These are phyloP conservation scores for Peterozyma xylosa DNA, from an alignment of 805 yeast species.

Conservation along the genomic window DNA sequence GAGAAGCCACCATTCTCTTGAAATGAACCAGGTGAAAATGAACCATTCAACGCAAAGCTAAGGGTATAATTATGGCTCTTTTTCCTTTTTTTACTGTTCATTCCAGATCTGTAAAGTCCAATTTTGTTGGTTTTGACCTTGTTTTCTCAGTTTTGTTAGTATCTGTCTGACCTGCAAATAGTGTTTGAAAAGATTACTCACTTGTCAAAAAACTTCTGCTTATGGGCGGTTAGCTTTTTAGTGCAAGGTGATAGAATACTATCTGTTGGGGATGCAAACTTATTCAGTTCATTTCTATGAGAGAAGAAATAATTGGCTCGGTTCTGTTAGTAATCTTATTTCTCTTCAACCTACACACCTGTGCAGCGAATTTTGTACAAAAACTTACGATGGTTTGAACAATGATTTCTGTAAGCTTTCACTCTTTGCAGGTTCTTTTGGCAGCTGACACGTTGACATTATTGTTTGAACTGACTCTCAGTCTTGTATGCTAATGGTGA, in stretches of 20 bases:
- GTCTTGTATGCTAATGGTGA: too few species aligned
- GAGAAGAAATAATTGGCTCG: background rate
- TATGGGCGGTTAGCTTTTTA: constrained; percentile 44
- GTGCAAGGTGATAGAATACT: constrained; percentile 51
- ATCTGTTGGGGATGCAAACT: constrained; percentile 50
- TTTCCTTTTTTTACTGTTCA: background rate
- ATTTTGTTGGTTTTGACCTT: constrained; percentile 16
- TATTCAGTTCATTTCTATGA: constrained; percentile 1
- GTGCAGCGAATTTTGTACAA: too few species aligned
- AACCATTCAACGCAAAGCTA: too few species aligned
- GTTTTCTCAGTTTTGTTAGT: constrained; percentile 7
- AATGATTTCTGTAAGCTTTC: constrained; percentile 3
- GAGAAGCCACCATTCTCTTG: too few species aligned
- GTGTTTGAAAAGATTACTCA: constrained; percentile 13
- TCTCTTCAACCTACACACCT: background rate
- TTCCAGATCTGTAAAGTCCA: constrained; percentile 14
- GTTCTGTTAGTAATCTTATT: background rate
- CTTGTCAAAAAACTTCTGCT: constrained; percentile 28
- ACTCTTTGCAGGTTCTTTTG: background rate
- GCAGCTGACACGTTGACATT: too few species aligned
- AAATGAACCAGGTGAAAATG: too few species aligned
- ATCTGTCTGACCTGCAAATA: background rate
- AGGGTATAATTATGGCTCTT: background rate
- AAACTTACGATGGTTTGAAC: background rate
- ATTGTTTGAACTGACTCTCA: too few species aligned